Base-by-base conservation (phyloP, 805 yeast species). In the Candida patagonica region DNA sequence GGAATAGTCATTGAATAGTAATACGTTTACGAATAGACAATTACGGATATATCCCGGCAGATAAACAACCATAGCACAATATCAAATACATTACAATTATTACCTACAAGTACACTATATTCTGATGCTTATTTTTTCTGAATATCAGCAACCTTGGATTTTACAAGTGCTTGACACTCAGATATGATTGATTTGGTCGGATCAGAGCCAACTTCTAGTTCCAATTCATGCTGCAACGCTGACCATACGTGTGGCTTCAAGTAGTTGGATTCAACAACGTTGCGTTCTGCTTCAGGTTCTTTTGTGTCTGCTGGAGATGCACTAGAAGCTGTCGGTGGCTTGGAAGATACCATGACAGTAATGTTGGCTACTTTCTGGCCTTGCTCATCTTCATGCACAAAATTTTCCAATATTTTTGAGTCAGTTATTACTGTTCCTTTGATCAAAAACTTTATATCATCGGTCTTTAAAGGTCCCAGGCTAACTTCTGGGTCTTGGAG, bases 401-500 rank as follows among this genome's bases (percentile, higher is more conserved):
- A 30, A 21, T 60, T 61, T 5, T 54, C 53, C 16, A 77, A 41
- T 3, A 63, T 43, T 4, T 69, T 53, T 4, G 73, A 58, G 52
- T 78, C 83, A 27, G 69, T 72, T 16, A 76, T 58, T 6, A 78
- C 83, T 55, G 76, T 78, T 3, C 83, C 80, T 54, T 76, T 78
- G 33, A 75, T 50, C 49, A 78, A 59, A 15, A 78, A 56, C 51
- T 74, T 75, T 32, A 77, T 42, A 1, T 70, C 58, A 9, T 34
- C 24, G 4, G 44, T 38, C 2, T 26, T 15, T 9, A 26, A 37
- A 17, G 31, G 44, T 4, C 35, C 42, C 13, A 56, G 39, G 9
- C 57, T 57, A 6, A 51, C 45, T 7, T 36, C 35, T 6, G 59
- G 51, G 33, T 55, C 61, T 23, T 33, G 22, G 5, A 56, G 37